Percentiles rank a stretch among this genome's conserved stretches.
Conservation (phyloP, 2,329 filamentous ascomycete species). For the Helotiales sp. region DNA sequence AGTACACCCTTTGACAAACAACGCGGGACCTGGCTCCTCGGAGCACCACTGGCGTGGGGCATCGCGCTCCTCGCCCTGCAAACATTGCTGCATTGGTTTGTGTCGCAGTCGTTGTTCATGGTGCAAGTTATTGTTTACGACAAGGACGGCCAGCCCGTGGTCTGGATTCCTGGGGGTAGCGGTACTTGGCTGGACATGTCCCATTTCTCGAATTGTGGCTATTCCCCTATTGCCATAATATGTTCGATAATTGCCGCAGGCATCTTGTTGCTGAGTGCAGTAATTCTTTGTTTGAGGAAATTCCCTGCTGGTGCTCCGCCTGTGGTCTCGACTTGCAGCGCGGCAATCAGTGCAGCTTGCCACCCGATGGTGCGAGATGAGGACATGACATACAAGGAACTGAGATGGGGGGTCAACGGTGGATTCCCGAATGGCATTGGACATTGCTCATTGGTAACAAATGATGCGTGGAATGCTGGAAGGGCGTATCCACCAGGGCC, state of each 20-base stretch:
- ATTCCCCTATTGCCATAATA: conserved; percentile 15
- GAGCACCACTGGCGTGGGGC: conserved; percentile 11
- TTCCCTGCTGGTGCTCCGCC: conserved; percentile 11
- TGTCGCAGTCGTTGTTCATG: conserved; percentile 15
- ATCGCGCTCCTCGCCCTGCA: conserved; percentile 7
- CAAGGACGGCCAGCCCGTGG: conserved; percentile 7
- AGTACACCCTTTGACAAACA: conserved; percentile 51
- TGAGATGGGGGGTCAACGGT: conserved; percentile 13
- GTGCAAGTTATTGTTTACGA: conserved; percentile 8
- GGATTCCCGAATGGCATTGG: conserved; percentile 14
- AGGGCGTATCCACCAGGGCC: background rate
- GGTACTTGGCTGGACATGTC: background rate
- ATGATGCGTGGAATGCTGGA: conserved; percentile 5
- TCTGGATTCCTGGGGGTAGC: background rate
- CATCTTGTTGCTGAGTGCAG: conserved; percentile 5
- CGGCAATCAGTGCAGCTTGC: conserved; percentile 17
- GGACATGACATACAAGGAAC: conserved; percentile 4
- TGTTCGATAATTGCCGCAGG: conserved; percentile 7
- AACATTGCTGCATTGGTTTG: conserved; percentile 15
- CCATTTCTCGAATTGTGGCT: conserved; percentile 10
- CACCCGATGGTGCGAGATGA: conserved; percentile 4
- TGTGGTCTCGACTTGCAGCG: conserved; percentile 12
- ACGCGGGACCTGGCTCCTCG: conserved; percentile 15
- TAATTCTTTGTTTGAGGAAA: conserved; percentile 3
- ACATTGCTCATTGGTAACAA: conserved; percentile 7